Evolutionary conservation across 495 filamentous ascomycete genomes (phyloP), one percentile per base, ranked within the genome.

Genomic region (Penicillium manginii): DNA sequence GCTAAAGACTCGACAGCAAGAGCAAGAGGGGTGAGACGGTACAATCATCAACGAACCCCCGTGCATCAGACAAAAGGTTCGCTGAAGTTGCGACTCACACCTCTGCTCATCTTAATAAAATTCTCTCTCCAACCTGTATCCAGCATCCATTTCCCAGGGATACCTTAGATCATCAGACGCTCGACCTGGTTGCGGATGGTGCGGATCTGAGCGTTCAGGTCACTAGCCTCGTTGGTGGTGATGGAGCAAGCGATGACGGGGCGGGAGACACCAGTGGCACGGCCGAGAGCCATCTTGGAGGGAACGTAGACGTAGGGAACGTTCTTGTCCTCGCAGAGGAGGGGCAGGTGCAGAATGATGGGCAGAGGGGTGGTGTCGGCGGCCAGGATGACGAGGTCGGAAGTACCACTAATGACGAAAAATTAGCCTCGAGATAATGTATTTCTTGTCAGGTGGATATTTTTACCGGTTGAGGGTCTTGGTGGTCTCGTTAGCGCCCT

Each of bases 131-230:
- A 3, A 43, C 17, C 7, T 29, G 6, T 29, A n/a, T 17, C 40
- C 40, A 19, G 19, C 7, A 9, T 17, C 17, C 12, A 43, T 8
- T 0, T 43, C 17, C 40, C n/a, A 43, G 3, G 19, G 40, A 43
- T 53, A 23, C 23, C 70, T 86, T 91, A 98, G 78, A 98, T 96
- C 86, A 93, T 91, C 54, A 97, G 83, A 67, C 94, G 84, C 82
- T 98, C 94, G 42, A 98, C 91, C 87, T 97, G 94, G 73, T 93
- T 88, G 83, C 93, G 96, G 66, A 98, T 76, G 46, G 81, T 76
- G 57, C 88, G 80, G 73, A 98, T 97, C 83, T 94, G 91, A 61
- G 81, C 80, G 76, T 87, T 87, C 31, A 98, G 81, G 69, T 97
- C 94, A 65, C 84, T 88, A 14, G 90, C 91, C 78, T 97, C 94